Evolutionary conservation across 345 rosid genomes (phyloP).

Genomic region (Luvunga scandens): DNA sequence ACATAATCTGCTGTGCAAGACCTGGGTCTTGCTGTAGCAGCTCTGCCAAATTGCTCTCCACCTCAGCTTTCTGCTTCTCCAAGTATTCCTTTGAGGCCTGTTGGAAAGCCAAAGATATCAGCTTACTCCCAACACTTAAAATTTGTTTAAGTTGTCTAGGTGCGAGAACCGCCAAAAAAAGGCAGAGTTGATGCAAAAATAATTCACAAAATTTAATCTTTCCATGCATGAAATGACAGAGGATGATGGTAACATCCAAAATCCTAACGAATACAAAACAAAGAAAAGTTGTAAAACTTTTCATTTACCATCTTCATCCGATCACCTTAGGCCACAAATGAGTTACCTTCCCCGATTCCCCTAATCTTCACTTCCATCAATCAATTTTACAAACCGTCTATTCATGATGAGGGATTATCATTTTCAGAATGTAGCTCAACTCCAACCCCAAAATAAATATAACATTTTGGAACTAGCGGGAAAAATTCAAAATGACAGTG

Average conservation of each 20-base stretch:
- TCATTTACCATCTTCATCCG: background rate
- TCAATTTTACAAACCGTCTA: background rate
- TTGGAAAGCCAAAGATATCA: slow-evolving; percentile 12
- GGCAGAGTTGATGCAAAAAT: background rate
- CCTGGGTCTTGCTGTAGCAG: slow-evolving; percentile 92
- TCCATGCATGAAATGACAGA: background rate
- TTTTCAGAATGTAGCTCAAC: background rate
- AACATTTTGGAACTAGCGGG: background rate
- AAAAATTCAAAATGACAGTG: background rate
- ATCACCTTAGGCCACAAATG: background rate
- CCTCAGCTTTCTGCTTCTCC: slow-evolving; percentile 84
- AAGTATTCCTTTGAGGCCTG: slow-evolving; percentile 88
- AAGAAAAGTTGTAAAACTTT: background rate
- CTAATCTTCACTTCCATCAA: background rate
- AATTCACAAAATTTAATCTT: background rate
- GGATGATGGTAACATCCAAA: background rate
- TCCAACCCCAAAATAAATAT: background rate
- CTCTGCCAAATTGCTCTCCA: slow-evolving; percentile 84
- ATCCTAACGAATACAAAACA: background rate
- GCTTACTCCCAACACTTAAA: background rate
- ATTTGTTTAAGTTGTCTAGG: background rate
- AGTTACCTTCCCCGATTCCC: background rate
- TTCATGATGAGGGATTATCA: background rate
- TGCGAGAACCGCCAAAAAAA: background rate
- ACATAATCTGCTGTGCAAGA: slow-evolving; percentile 84